Evolutionary conservation across 2,329 filamentous ascomycete genomes (phyloP).

Genomic region (Zymoseptoria crescenta): DNA sequence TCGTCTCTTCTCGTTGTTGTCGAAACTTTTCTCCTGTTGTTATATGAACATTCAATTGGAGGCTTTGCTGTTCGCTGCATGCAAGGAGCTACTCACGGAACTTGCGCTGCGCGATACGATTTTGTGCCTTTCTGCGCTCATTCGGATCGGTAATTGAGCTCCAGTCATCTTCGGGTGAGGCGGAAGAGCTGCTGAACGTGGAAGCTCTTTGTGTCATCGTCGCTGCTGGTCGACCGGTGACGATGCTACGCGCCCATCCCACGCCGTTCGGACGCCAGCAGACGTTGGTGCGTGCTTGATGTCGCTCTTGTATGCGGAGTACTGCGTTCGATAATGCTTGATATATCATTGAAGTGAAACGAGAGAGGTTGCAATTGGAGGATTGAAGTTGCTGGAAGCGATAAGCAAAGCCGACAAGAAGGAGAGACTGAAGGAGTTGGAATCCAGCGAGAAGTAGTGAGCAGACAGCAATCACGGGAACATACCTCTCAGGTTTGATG

Average conservation of each 20-base stretch:
- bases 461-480: no score
- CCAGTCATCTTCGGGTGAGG: slow-evolving; percentile 54
- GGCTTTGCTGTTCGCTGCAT: neutral
- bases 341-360: no score
- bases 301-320: neutral
- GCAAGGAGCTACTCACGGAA: slow-evolving; percentile 53
- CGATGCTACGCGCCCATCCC: neutral
- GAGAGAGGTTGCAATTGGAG: no score
- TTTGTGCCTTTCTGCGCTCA: slow-evolving; percentile 66
- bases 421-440: no score
- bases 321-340: neutral
- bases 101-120: slow-evolving; percentile 66
- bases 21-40: slow-evolving; percentile 59
- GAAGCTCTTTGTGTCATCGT: slow-evolving; percentile 17
- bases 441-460: no score
- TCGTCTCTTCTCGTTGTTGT: slow-evolving; percentile 58
- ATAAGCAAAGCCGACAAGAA: no score
- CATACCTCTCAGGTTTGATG: no score
- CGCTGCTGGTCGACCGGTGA: neutral
- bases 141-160: slow-evolving; percentile 60
- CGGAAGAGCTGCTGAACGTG: slow-evolving; percentile 7
- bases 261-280: neutral
- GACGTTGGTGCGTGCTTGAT: neutral
- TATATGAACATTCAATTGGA: slow-evolving; percentile 5
- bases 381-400: no score